Evolutionary conservation across 1,139 yeast genomes (phyloP), one percentile per base, ranked within the genome.

Genomic region (Sporopachydermia cereana): DNA sequence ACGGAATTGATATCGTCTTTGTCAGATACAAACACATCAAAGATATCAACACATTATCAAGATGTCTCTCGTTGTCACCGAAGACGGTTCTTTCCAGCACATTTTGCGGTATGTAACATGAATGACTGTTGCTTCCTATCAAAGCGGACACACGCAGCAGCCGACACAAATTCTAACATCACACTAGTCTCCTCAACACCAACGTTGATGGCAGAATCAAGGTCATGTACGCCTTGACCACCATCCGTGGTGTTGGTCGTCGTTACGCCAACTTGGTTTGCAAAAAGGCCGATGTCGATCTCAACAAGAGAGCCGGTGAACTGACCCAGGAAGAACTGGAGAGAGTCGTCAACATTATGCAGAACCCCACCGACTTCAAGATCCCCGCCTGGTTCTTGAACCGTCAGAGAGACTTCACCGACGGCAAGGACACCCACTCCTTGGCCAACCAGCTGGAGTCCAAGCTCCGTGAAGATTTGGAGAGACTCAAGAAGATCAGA

Each of bases 151-250:
- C n/a, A n/a, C n/a, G n/a, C n/a, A n/a, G n/a, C n/a, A 41, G 30
- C 18, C 3, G 44, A 21, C 12, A 17, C 31, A 34, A n/a, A 43
- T 56, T 58, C 62, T 59, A 58, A 58, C 58, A 50, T 50, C 61
- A 46, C 44, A 44, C 47, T 70, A 83, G 96, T 88, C 85, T 91
- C 79, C 88, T 91, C 79, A 91, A 93, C 85, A 93, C 99, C 79
- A 93, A 93, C 89, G 96, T 93, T 72, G 99, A 93, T 76, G 99
- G 99, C 84, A 88, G 94, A 86, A 89, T 89, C 81, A 93, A 93
- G 84, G 83, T 93, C 75, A 93, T 91, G 93, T 93, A 88, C 85
- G 99, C 99, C 73, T 80, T 93, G 78, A 89, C 98, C 82, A 85
- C 89, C 77, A 93, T 93, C 69, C 85, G 96, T 80, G 99, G 99